Percentiles rank a stretch among this genome's conserved stretches.
Conservation (phyloP, 768 basidiomycete species). For the Hortiboletus campestris region DNA sequence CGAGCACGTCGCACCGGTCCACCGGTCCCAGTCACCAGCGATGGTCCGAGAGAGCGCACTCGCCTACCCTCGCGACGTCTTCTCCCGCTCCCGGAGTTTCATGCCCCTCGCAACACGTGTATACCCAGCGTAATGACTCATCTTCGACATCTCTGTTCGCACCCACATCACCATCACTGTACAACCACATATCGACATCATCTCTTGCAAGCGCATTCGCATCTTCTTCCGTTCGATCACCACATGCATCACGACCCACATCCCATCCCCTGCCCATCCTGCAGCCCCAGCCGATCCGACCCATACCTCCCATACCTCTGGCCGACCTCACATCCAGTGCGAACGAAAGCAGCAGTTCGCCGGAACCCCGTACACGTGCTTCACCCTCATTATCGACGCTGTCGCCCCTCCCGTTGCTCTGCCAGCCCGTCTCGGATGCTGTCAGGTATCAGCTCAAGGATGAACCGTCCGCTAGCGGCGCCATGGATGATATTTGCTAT, state of each 20-base stretch:
- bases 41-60: conserved; percentile 17
- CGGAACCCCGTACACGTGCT: background rate
- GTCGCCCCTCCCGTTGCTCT: conserved; percentile 33
- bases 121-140: conserved; percentile 24
- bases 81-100: conserved; percentile 6
- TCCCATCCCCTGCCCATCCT: conserved; percentile 25
- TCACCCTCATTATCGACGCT: conserved; percentile 11
- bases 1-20: conserved; percentile 23
- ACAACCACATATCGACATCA: conserved; percentile 19
- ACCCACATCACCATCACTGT: conserved; percentile 18
- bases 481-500: conserved; percentile 6
- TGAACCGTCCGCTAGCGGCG: background rate
- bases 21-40: conserved; percentile 10
- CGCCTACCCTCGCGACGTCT: conserved; percentile 5
- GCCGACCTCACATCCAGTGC: conserved; percentile 27
- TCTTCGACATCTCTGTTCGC: conserved; percentile 21
- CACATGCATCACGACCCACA: conserved; percentile 14
- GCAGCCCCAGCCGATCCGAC: conserved; percentile 35
- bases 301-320: conserved; percentile 34
- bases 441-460: conserved; percentile 30
- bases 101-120: conserved; percentile 20
- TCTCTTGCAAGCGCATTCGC: conserved; percentile 30
- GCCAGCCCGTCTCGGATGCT: conserved; percentile 34
- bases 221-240: conserved; percentile 10
- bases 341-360: conserved; percentile 7